Evolutionary conservation across 2,329 filamentous ascomycete genomes (phyloP).

Genomic region (Cladophialophora psammophila): DNA sequence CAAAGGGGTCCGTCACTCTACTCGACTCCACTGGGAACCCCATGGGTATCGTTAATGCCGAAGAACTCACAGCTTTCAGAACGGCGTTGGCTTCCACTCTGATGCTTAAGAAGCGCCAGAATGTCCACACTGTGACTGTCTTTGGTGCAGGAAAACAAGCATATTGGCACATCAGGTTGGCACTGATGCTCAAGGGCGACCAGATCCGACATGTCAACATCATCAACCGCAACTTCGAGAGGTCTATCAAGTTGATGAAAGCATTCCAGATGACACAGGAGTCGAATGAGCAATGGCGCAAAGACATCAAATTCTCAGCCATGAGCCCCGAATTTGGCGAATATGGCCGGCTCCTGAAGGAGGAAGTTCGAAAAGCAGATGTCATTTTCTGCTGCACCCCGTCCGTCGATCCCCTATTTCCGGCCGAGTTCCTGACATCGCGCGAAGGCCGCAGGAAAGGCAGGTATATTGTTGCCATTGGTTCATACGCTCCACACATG

Average conservation of each 20-base stretch:
- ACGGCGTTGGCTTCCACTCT: conserved; percentile 69
- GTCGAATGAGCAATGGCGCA: conserved; percentile 67
- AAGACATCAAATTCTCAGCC: conserved; percentile 71
- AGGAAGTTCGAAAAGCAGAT: conserved; percentile 73
- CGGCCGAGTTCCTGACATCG: conserved; percentile 73
- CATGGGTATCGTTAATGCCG: conserved; percentile 70
- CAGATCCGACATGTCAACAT: conserved; percentile 83
- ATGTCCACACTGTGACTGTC: conserved; percentile 77
- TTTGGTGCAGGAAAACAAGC: conserved; percentile 91
- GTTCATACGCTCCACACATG: conserved; percentile 73
- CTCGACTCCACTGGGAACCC: conserved; percentile 65
- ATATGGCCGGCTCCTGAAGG: conserved; percentile 70
- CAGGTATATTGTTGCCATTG: conserved; percentile 53
- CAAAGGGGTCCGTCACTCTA: conserved; percentile 65
- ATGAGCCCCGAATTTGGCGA: conserved; percentile 76
- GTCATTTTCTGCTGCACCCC: conserved; percentile 92
- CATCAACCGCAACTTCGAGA: conserved; percentile 71
- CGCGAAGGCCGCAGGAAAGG: conserved; percentile 54
- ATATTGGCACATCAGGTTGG: conserved; percentile 90
- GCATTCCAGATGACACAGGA: conserved; percentile 61
- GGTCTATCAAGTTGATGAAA: conserved; percentile 56
- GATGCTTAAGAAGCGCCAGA: conserved; percentile 69
- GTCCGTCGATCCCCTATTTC: conserved; percentile 76
- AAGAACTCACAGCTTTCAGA: conserved; percentile 73
- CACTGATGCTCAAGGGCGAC: conserved; percentile 69